A percentile compares a stretch with the other conserved stretches of the same genome.
Evolutionary conservation across 2,329 filamentous ascomycete genomes (phyloP).

Genomic region (Penicillium sp.): DNA sequence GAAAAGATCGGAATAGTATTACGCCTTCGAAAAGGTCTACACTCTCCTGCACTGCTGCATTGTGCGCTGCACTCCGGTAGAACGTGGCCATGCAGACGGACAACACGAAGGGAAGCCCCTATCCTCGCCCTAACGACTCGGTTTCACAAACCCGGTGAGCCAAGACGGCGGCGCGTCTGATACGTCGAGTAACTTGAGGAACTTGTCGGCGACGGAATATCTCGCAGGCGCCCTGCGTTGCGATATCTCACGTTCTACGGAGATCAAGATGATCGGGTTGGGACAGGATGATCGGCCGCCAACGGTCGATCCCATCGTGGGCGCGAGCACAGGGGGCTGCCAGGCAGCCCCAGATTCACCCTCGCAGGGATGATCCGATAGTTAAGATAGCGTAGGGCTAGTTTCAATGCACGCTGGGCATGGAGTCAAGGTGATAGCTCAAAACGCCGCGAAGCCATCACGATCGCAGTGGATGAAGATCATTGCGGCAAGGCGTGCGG

Average conservation of each 20-base stretch:
- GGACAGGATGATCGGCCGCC: conserved; percentile 7
- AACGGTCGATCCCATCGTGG: conserved; percentile 8
- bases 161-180: neutral
- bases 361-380: neutral
- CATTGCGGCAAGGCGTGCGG: neutral
- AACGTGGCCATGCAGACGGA: neutral
- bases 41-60: neutral
- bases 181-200: neutral
- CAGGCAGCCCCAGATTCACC: neutral
- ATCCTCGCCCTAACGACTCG: no score
- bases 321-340: conserved; percentile 8
- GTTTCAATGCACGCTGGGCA: neutral
- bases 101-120: neutral
- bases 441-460: neutral
- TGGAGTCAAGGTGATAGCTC: neutral
- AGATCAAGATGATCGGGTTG: neutral
- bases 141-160: neutral
- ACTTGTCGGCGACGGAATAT: neutral
- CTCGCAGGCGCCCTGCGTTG: neutral
- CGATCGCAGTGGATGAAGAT: neutral
- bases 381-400: neutral
- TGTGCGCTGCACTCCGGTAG: neutral
- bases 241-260: conserved; percentile 2
- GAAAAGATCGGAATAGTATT: neutral
- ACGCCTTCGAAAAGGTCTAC: no score